Conservation (phyloP, 2,329 filamentous ascomycete species). For the Epichloe coenophiala region DNA sequence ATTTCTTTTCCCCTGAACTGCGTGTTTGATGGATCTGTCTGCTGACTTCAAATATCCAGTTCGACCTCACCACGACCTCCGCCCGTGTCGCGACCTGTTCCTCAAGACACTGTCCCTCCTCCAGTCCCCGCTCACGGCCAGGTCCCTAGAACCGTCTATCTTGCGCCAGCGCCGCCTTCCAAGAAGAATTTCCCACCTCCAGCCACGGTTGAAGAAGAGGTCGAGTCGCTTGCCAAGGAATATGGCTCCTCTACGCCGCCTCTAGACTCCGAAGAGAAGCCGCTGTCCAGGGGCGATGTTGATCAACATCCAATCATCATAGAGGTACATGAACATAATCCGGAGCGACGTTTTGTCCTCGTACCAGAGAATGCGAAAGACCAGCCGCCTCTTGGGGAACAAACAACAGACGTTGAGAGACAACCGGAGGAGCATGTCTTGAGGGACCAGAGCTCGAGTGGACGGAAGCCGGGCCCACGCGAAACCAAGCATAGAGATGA, state of each 20-base stretch:
- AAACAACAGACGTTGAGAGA: background rate
- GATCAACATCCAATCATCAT: constrained; percentile 57
- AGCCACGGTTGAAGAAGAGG: constrained; percentile 59
- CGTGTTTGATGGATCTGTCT: background rate
- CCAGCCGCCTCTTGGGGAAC: background rate
- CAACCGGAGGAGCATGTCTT: background rate
- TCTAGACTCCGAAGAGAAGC: constrained; percentile 34
- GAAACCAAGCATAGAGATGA: background rate
- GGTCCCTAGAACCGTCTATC: constrained; percentile 5
- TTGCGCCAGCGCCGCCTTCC: constrained; percentile 4
- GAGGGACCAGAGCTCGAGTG: background rate
- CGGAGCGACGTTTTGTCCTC: constrained; percentile 53
- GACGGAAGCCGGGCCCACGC: background rate
- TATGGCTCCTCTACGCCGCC: constrained; percentile 24
- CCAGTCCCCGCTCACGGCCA: constrained; percentile 6
- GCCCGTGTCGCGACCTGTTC: constrained; percentile 3
- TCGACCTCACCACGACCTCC: constrained; percentile 10
- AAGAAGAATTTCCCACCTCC: constrained; percentile 38
- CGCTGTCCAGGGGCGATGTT: constrained; percentile 46
- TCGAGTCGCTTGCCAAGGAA: constrained; percentile 47
- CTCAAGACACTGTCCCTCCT: constrained; percentile 9
- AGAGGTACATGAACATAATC: constrained; percentile 45
- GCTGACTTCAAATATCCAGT: constrained; percentile 1
- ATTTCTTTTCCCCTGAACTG: background rate
- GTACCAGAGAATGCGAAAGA: constrained; percentile 24